phyloP scores from a whole-genome alignment of 2,329 filamentous ascomycete genomes.

The Penicillium aurantiogriseum region DNA sequence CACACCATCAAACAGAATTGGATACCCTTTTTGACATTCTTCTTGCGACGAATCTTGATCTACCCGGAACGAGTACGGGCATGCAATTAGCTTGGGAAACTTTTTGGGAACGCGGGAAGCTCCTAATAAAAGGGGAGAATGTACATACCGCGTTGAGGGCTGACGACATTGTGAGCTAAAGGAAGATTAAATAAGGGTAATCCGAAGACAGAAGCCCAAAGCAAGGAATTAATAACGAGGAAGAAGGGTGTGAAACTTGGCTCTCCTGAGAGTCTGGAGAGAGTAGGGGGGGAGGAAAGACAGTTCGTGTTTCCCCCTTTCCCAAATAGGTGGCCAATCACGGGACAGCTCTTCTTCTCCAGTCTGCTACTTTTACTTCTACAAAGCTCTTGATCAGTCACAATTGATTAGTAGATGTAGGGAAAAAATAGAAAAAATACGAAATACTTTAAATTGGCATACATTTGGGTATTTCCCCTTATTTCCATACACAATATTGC shows the following conservation, averaged over 20 bases:
- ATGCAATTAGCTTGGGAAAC: slow-evolving; percentile 19
- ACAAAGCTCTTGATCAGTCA: slow-evolving; percentile 7
- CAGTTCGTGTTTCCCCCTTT: slow-evolving; percentile 34
- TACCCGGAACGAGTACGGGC: slow-evolving; percentile 38
- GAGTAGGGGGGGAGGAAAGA: slow-evolving; percentile 26
- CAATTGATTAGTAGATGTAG: slow-evolving; percentile 1
- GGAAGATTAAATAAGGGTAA: slow-evolving; percentile 21
- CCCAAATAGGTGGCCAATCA: slow-evolving; percentile 29
- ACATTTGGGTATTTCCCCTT: not conserved
- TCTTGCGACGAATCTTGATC: slow-evolving; percentile 99
- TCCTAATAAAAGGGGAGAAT: slow-evolving; percentile 24
- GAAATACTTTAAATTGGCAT: not conserved
- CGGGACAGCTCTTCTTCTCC: slow-evolving; percentile 19
- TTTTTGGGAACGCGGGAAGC: slow-evolving; percentile 21
- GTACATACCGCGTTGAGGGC: slow-evolving; percentile 54
- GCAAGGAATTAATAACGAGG: slow-evolving; percentile 19
- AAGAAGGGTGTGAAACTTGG: slow-evolving; percentile 25
- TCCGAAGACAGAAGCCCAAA: slow-evolving; percentile 19
- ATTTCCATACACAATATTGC: not conserved
- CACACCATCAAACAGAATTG: slow-evolving; percentile 99
- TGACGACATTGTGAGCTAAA: slow-evolving; percentile 51
- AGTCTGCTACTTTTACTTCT: slow-evolving; percentile 13
- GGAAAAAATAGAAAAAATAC: not conserved
- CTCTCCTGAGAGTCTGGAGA: slow-evolving; percentile 28
- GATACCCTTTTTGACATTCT: slow-evolving; percentile 99